These are phyloP conservation scores for Balansia obtecta DNA, from an alignment of 2,329 filamentous ascomycete genomes.

Conservation along the genomic window DNA sequence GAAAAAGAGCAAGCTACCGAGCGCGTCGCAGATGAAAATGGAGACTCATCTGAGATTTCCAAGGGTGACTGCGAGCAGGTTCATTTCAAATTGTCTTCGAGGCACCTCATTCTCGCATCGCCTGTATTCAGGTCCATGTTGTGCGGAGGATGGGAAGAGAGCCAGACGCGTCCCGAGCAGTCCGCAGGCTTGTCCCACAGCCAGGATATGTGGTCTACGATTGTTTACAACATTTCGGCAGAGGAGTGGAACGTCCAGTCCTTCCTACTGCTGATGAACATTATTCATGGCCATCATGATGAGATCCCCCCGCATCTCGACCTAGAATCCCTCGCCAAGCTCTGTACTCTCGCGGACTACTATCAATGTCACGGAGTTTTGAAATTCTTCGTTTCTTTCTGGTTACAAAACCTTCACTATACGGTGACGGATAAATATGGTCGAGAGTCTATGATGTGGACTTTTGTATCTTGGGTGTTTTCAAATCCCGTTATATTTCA, in stretches of 20 bases:
- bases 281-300: neutral
- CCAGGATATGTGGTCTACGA: neutral
- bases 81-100: conserved; percentile 17
- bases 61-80: neutral
- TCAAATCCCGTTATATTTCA: too few species aligned
- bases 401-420: conserved; percentile 17
- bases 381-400: conserved; percentile 26
- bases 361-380: conserved; percentile 29
- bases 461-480: too few species aligned
- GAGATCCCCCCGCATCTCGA: conserved; percentile 13
- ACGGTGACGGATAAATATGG: too few species aligned
- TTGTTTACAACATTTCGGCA: neutral
- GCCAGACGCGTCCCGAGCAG: conserved; percentile 19
- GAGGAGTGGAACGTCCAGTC: neutral
- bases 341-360: conserved; percentile 30
- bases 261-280: neutral
- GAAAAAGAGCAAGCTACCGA: neutral
- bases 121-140: conserved; percentile 9
- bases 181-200: neutral
- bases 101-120: conserved; percentile 23
- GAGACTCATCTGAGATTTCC: neutral
- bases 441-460: too few species aligned
- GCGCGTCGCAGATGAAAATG: neutral
- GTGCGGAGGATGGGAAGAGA: conserved; percentile 5
- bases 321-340: conserved; percentile 27